Base-by-base conservation (phyloP, 352 stramenopile species). In the Pythium aphanidermatum region DNA sequence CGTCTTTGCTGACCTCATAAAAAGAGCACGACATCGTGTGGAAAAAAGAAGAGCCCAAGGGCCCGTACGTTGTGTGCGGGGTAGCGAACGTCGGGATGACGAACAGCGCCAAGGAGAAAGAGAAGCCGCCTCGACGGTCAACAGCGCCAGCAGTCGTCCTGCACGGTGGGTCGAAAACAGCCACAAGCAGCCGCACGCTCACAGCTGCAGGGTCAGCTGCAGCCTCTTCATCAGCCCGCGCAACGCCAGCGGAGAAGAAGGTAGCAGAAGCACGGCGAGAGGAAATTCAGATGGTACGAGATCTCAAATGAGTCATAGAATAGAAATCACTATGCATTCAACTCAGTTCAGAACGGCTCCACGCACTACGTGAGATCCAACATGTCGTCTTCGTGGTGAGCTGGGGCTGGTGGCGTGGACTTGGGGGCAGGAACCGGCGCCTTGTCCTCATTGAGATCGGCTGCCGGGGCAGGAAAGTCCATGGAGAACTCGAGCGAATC, bases 291-390 rank as follows among this genome's bases (percentile, higher is more conserved):
- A 58, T 81, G 26, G 74, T 88, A 28, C 66, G 70, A 13, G 63
- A 85, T 21, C 42, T 84, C 47, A 70, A 63, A 43, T 60, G 7
- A 44, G 4, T n/a, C 42, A 14, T 34, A 41, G 4, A 5, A 35
- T 12, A 27, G 33, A 43, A 25, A 40, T 14, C 27, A n/a, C 35
- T 12, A 34, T 50, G 25, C n/a, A 29, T 51, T 51, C 16, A 2
- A 17, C 6, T n/a, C n/a, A n/a, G n/a, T n/a, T n/a, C n/a, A n/a
- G n/a, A n/a, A n/a, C n/a, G n/a, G n/a, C n/a, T n/a, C n/a, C n/a
- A n/a, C n/a, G n/a, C n/a, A n/a, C 38, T 77, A 90, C 27, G 78
- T 91, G 24, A 91, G 66, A 45, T 91, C 78, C 31, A 88, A 79
- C 46, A 71, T 63, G 31, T 86, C 78, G 28, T 87, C 78, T 21